phyloP scores from a whole-genome alignment of 345 rosid species.

The Draba incana region DNA sequence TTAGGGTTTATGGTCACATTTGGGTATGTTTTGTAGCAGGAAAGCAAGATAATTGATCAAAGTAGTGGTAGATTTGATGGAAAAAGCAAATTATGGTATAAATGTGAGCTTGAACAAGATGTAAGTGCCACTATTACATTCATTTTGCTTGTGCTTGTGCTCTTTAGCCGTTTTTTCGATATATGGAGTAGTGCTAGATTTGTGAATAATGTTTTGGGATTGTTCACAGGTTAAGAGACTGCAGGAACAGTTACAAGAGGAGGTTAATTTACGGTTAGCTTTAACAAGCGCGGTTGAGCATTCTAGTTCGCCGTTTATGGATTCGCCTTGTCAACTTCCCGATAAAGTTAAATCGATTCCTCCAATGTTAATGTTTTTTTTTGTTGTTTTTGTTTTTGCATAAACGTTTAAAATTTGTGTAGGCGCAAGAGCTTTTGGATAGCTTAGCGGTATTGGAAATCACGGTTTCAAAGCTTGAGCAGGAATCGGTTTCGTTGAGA shows the following conservation, averaged over 20 bases:
- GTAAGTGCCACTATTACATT: constrained; percentile 49
- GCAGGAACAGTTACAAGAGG: constrained; percentile 77
- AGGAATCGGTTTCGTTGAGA: constrained; percentile 66
- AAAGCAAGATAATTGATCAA: constrained; percentile 43
- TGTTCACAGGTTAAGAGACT: constrained; percentile 66
- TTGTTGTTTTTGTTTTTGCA: background rate
- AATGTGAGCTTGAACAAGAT: constrained; percentile 81
- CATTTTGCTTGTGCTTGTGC: background rate
- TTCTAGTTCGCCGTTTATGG: constrained; percentile 50
- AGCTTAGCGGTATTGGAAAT: constrained; percentile 69
- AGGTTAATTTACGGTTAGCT: constrained; percentile 66
- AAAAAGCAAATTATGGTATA: constrained; percentile 51
- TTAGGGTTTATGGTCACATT: constrained; percentile 22
- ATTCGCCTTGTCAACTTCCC: constrained; percentile 67
- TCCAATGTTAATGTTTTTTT: background rate
- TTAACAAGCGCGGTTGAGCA: constrained; percentile 71
- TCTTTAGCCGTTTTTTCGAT: background rate
- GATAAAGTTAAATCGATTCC: constrained; percentile 54
- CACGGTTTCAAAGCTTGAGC: constrained; percentile 79
- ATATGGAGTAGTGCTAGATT: constrained; percentile 1
- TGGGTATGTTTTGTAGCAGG: constrained; percentile 38
- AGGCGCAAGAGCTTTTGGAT: constrained; percentile 82
- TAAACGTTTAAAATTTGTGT: constrained; percentile 14
- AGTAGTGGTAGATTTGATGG: constrained; percentile 51
- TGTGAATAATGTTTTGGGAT: constrained; percentile 21